phyloP scores from a whole-genome alignment of 2,329 filamentous ascomycete genomes.

The Fusarium staphyleae region DNA sequence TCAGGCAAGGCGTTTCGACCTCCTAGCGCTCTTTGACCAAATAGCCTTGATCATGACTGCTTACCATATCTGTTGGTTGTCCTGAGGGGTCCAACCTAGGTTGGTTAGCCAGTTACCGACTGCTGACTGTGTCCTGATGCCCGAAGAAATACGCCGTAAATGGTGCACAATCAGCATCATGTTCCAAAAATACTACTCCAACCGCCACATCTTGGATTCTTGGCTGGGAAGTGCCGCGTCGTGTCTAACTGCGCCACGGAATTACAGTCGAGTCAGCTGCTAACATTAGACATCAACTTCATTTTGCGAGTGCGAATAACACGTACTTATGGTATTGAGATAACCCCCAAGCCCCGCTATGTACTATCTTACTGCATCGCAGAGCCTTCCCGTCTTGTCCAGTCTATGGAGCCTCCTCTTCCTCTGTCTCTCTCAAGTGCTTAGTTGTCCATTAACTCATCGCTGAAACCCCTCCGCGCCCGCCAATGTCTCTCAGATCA shows the following conservation, averaged over 20 bases:
- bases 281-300: no score
- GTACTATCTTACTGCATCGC: no score
- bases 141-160: no score
- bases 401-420: no score
- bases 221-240: conserved; percentile 17
- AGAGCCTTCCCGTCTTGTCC: no score
- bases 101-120: conserved; percentile 13
- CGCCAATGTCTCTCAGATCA: no score
- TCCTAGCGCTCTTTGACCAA: background rate
- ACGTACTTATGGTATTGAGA: no score
- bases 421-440: no score
- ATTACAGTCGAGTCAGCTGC: conserved; percentile 7
- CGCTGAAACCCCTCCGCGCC: no score
- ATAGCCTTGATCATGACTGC: background rate
- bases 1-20: conserved; percentile 7
- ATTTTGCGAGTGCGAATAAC: no score
- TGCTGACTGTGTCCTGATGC: background rate
- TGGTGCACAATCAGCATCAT: conserved; percentile 16
- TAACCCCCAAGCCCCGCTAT: no score
- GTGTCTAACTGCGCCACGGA: conserved; percentile 25
- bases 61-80: conserved; percentile 3
- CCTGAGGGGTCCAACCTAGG: background rate
- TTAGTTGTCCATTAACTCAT: no score
- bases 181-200: conserved; percentile 27
- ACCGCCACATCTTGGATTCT: conserved; percentile 12